A percentile compares a stretch with the other conserved stretches of the same genome.
phyloP scores from a whole-genome alignment of 495 filamentous ascomycete genomes.

The Aspergillus baeticus region DNA sequence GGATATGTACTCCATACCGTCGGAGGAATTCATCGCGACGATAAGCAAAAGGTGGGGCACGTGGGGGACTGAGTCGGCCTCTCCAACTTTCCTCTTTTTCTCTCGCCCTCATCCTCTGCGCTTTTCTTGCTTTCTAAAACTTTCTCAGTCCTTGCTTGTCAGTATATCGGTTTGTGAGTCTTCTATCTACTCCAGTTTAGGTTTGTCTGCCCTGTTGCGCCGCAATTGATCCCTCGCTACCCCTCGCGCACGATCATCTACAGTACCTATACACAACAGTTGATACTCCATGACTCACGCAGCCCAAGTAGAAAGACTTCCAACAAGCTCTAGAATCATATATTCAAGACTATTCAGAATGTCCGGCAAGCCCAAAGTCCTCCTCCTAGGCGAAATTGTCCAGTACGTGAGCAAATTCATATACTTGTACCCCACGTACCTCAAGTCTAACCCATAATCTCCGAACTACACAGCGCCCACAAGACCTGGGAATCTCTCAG shows the following conservation, averaged over 20 bases:
- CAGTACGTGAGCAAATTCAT: constrained; percentile 41
- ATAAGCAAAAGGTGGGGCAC: constrained; percentile 14
- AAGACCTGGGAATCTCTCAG: constrained; percentile 50
- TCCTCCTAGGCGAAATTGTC: constrained; percentile 55
- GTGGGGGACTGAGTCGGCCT: constrained; percentile 3
- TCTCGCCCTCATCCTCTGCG: not conserved
- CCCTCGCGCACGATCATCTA: not conserved
- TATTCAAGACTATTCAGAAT: constrained; percentile 8
- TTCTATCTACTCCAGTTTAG: not conserved
- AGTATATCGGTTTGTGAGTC: not conserved
- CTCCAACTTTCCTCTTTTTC: not conserved
- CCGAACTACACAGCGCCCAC: constrained; percentile 31
- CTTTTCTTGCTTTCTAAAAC: not conserved
- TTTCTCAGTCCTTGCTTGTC: not conserved
- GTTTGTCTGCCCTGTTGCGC: not conserved
- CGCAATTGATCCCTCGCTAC: not conserved
- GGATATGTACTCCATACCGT: not conserved
- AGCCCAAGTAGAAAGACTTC: no score
- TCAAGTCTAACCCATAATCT: not conserved
- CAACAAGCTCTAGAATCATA: no score
- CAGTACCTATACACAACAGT: not conserved
- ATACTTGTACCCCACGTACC: not conserved
- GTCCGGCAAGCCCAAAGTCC: constrained; percentile 48
- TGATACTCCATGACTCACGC: not conserved
- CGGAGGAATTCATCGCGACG: constrained; percentile 11